These are phyloP conservation scores for Coffea humblotiana DNA, from an alignment of 305 asterid species.

Conservation along the genomic window DNA sequence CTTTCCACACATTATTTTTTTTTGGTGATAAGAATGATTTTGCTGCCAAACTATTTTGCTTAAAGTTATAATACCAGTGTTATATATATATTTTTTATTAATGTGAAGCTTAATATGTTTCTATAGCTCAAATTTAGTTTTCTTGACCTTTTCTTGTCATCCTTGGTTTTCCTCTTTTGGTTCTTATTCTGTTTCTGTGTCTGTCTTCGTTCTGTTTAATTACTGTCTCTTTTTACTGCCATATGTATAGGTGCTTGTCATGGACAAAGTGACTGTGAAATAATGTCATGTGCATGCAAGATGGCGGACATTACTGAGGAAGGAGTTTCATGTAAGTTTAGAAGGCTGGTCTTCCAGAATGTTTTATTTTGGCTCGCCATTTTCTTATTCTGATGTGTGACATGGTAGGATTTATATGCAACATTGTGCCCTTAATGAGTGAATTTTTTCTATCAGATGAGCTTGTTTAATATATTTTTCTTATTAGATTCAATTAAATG, in stretches of 20 bases:
- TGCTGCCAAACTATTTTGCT: background rate
- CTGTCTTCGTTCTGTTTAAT: background rate
- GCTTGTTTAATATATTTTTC: too few species aligned
- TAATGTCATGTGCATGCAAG: constrained; percentile 96
- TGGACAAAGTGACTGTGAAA: constrained; percentile 95
- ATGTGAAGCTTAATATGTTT: background rate
- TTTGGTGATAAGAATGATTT: background rate
- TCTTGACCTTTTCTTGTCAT: background rate
- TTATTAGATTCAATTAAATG: too few species aligned
- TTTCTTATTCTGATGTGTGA: background rate
- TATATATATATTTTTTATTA: background rate
- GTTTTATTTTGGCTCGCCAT: constrained; percentile 12
- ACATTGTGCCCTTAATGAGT: background rate
- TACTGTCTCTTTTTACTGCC: constrained; percentile 27
- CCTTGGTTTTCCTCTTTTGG: background rate
- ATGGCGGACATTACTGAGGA: constrained; percentile 99
- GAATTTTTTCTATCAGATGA: too few species aligned
- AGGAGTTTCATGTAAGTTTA: constrained; percentile 99
- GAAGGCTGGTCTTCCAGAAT: constrained; percentile 53
- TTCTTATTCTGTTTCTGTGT: background rate
- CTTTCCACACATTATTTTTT: background rate
- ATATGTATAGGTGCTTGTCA: constrained; percentile 80
- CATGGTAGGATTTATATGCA: background rate
- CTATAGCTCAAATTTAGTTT: background rate
- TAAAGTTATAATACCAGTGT: background rate